Conservation (phyloP, 345 rosid genomes). For the Melaleuca alternifolia region DNA sequence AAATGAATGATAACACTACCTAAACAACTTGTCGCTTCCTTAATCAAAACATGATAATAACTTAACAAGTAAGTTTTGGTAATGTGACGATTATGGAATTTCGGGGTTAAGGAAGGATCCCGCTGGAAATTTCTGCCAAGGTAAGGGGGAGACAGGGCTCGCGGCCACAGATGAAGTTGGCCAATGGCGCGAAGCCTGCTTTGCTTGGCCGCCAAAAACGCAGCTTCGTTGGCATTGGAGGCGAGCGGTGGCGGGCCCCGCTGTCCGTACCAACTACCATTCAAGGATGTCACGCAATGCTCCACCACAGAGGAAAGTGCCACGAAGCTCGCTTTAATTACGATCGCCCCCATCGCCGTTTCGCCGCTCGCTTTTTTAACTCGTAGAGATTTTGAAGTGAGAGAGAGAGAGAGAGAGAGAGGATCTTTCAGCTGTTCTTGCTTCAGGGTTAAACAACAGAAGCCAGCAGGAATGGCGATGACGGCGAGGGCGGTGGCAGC, state of each 20-base stretch:
- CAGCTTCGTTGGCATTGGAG: background rate
- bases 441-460: background rate
- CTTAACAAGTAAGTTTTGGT: background rate
- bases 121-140: background rate
- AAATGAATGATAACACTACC: background rate
- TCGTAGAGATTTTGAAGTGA: background rate
- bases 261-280: background rate
- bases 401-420: background rate
- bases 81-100: background rate
- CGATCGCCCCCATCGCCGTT: background rate
- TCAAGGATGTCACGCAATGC: background rate
- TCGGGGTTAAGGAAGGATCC: background rate
- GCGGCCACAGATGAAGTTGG: background rate
- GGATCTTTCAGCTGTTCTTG: background rate
- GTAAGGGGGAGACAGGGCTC: background rate
- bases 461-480: background rate
- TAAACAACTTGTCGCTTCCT: background rate
- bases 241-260: background rate
- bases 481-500: background rate
- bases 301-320: background rate
- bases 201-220: background rate
- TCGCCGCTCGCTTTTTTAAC: background rate
- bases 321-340: background rate
- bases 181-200: background rate
- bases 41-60: background rate